Base-by-base conservation (phyloP, 1,139 yeast species). In the Zhuliangozyma parablackwelliae region DNA sequence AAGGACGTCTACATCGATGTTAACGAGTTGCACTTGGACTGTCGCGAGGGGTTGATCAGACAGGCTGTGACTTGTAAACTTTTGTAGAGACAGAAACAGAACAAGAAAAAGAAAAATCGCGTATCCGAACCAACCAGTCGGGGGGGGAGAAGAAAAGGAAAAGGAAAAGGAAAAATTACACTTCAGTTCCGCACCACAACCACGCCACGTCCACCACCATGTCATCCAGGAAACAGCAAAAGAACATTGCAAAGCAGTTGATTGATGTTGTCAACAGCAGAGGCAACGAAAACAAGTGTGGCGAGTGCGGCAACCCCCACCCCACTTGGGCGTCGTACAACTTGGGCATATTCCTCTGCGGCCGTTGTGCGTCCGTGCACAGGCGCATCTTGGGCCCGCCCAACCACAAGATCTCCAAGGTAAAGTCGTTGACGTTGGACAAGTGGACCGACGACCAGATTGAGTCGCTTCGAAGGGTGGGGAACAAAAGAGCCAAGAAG, bases 341-440 rank as follows among this genome's bases (percentile, higher is more conserved):
- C 45, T 48, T 80, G 33, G 92, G 92, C 23, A 62, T 83, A 5
- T 77, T 84, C 43, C 62, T 84, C 24, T 84, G 94, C 61, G 92
- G 90, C 5, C 65, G 89, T 44, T 84, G 94, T 69, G 88, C 90
- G 7, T 75, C 85, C 9, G 69, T 76, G 29, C 97, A 90, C 59
- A 74, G 94, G 45, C 75, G 86, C 26, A 56, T 65, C 10, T 62
- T 90, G 43, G 95, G 95, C 0, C 63, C 67, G 4, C 62, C 82
- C 2, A 40, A 49, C 24, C 32, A 44, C 28, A 53, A 53, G 21
- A 67, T 87, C 5, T 82, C 95, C 20, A 76, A 76, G 46, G 84
- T 89, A 6, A 78, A 94, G 45, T 86, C 96, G 1, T 64, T 92
- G 45, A 82, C 95, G 2, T 71, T 89, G 51, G 98, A 92, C 53